These are phyloP conservation scores for Vicia faba DNA, from an alignment of 306 rosid genomes.

Conservation along the genomic window DNA sequence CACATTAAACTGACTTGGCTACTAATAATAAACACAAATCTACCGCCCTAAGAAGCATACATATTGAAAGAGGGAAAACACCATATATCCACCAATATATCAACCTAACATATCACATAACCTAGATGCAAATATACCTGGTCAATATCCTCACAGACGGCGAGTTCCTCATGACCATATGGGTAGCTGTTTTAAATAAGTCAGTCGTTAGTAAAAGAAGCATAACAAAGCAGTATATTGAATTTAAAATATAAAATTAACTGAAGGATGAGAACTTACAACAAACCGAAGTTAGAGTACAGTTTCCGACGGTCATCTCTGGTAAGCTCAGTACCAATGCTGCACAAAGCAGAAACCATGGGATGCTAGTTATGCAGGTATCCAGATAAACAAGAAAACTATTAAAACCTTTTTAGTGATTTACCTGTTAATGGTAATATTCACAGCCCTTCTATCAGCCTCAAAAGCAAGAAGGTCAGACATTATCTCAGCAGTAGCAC, in stretches of 20 bases:
- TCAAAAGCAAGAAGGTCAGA: slow-evolving; percentile 96
- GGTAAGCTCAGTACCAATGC: slow-evolving; percentile 98
- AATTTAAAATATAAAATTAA: slow-evolving; percentile 21
- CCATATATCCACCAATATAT: slow-evolving; percentile 4
- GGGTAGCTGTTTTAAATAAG: slow-evolving; percentile 67
- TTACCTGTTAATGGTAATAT: slow-evolving; percentile 94
- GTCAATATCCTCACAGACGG: slow-evolving; percentile 92
- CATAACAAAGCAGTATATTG: slow-evolving; percentile 31
- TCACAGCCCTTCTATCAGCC: slow-evolving; percentile 99
- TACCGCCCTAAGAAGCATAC: slow-evolving; percentile 1
- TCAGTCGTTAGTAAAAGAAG: slow-evolving; percentile 25
- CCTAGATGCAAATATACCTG: slow-evolving; percentile 65
- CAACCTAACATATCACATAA: slow-evolving; percentile 11
- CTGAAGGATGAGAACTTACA: slow-evolving; percentile 58
- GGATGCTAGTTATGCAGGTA: slow-evolving; percentile 26
- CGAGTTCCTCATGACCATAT: slow-evolving; percentile 95
- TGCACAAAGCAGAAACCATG: slow-evolving; percentile 42
- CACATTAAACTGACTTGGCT: neutral
- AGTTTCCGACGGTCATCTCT: slow-evolving; percentile 92
- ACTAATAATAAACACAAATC: slow-evolving; percentile 25
- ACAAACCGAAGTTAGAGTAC: slow-evolving; percentile 91
- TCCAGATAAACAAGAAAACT: slow-evolving; percentile 3
- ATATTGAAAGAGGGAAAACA: slow-evolving; percentile 20
- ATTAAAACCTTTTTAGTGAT: neutral
- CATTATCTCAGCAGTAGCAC: slow-evolving; percentile 97